Evolutionary conservation across 2,329 filamentous ascomycete species (phyloP).

Genomic region (Phialemoniopsis sp.): DNA sequence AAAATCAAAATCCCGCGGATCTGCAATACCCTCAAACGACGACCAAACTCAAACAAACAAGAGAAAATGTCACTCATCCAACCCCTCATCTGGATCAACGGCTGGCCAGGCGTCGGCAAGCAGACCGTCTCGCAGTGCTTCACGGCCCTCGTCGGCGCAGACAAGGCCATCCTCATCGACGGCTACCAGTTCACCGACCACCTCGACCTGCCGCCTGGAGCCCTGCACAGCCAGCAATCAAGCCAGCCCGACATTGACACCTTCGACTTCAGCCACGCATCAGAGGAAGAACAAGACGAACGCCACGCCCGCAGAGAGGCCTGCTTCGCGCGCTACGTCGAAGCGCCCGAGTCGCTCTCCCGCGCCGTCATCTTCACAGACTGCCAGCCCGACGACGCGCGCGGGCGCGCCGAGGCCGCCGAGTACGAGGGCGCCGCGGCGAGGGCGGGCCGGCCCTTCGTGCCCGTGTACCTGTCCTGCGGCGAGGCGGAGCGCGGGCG

Average conservation of each 20-base stretch:
- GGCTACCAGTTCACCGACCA: slow-evolving; percentile 2
- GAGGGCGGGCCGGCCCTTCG: slow-evolving; percentile 17
- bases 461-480: slow-evolving; percentile 19
- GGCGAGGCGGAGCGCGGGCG: slow-evolving; percentile 14
- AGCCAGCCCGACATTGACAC: neutral
- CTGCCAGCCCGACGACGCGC: slow-evolving; percentile 16
- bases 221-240: too few relatives aligned
- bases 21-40: too few relatives aligned
- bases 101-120: slow-evolving; percentile 25
- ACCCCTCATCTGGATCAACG: slow-evolving; percentile 26
- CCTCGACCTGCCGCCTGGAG: neutral
- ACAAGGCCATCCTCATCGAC: slow-evolving; percentile 20
- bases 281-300: slow-evolving; percentile 1
- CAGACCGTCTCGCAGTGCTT: slow-evolving; percentile 24
- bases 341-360: slow-evolving; percentile 8
- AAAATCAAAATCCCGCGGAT: too few relatives aligned
- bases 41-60: too few relatives aligned
- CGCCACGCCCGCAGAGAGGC: slow-evolving; percentile 8
- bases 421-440: slow-evolving; percentile 17
- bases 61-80: neutral
- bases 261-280: slow-evolving; percentile 2
- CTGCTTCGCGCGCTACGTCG: slow-evolving; percentile 17
- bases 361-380: slow-evolving; percentile 21
- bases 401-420: slow-evolving; percentile 13
- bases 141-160: slow-evolving; percentile 19